Conservation (phyloP, 2,329 filamentous ascomycete genomes). For the Polytolypa hystricis region DNA sequence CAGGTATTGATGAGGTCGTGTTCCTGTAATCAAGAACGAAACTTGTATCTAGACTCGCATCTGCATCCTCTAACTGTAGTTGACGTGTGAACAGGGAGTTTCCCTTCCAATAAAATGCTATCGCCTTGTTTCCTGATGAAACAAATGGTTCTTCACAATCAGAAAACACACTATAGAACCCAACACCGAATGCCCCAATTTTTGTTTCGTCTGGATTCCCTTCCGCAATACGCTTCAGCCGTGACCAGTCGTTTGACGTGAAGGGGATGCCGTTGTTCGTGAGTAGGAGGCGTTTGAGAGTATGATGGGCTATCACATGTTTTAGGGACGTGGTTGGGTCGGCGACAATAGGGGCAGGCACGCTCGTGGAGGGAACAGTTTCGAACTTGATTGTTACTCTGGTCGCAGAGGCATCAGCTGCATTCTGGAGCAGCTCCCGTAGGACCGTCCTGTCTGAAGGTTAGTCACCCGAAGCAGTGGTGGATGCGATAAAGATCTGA, state of each 20-base stretch:
- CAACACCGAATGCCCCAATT: constrained; percentile 95
- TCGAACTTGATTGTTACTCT: constrained; percentile 88
- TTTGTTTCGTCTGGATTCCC: constrained; percentile 98
- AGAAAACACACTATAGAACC: constrained; percentile 96
- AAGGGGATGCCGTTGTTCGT: constrained; percentile 88
- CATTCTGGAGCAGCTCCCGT: constrained; percentile 93
- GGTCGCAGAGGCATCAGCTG: constrained; percentile 88
- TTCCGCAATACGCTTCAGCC: constrained; percentile 94
- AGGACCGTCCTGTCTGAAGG: constrained; percentile 44
- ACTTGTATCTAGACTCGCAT: constrained; percentile 63
- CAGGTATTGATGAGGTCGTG: constrained; percentile 72
- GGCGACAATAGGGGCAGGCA: constrained; percentile 56
- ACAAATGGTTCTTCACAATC: constrained; percentile 98
- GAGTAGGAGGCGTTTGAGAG: constrained; percentile 74
- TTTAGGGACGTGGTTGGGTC: constrained; percentile 64
- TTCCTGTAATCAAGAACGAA: constrained; percentile 94
- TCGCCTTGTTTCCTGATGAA: constrained; percentile 80
- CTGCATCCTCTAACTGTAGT: constrained; percentile 57
- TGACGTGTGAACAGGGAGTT: constrained; percentile 91
- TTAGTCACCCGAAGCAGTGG: background rate
- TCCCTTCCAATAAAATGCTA: constrained; percentile 99
- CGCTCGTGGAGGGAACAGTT: constrained; percentile 67
- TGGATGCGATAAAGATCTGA: too few species aligned
- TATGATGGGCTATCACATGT: constrained; percentile 75
- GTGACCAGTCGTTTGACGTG: constrained; percentile 79